phyloP scores from a whole-genome alignment of 345 rosid genomes.

The Gossypium herbaceum region DNA sequence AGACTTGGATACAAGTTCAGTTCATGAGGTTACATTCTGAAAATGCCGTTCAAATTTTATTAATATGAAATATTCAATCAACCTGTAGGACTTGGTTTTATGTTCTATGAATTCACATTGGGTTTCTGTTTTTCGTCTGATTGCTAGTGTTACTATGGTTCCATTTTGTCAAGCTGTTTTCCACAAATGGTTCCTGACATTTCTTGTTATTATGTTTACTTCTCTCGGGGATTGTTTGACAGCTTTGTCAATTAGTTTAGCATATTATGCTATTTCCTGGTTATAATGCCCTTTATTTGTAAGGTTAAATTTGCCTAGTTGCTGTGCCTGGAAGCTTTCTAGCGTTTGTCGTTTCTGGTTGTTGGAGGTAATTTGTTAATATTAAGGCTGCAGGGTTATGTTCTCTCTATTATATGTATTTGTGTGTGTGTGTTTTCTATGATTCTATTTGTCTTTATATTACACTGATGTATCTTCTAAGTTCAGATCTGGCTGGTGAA shows the following conservation, averaged over 20 bases:
- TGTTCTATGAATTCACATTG: slow-evolving; percentile 34
- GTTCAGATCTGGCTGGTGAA: slow-evolving; percentile 16
- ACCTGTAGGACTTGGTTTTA: slow-evolving; percentile 36
- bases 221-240: neutral
- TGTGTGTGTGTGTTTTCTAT: neutral
- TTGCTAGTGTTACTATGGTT: slow-evolving; percentile 26
- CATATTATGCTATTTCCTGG: neutral
- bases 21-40: slow-evolving; percentile 22
- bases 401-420: neutral
- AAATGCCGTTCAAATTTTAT: slow-evolving; percentile 27
- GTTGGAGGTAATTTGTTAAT: neutral
- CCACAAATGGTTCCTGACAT: neutral
- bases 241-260: slow-evolving; percentile 3
- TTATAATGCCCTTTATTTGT: neutral
- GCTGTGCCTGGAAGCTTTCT: neutral
- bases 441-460: neutral
- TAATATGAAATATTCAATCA: slow-evolving; percentile 29
- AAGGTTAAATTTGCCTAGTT: slow-evolving; percentile 8
- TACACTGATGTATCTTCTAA: slow-evolving; percentile 3
- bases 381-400: neutral
- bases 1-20: slow-evolving; percentile 45
- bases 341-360: neutral
- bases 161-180: neutral
- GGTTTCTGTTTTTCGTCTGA: slow-evolving; percentile 29
- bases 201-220: neutral